A percentile compares a stretch with the other conserved stretches of the same genome.
phyloP scores from a whole-genome alignment of 2,329 filamentous ascomycete genomes.

The Apiospora sp. region DNA sequence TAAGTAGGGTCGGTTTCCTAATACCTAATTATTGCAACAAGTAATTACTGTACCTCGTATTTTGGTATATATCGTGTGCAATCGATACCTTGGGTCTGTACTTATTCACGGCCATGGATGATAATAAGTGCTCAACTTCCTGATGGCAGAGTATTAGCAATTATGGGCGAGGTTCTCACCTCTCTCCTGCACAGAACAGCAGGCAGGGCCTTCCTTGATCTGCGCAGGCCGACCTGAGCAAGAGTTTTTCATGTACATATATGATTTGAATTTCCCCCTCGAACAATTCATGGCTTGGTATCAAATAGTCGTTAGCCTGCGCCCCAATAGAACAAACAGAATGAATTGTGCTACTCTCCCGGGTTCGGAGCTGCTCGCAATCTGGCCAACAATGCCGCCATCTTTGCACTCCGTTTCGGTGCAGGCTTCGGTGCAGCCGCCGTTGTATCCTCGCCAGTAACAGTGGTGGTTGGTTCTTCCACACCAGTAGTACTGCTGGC shows the following conservation, averaged over 20 bases:
- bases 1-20: neutral
- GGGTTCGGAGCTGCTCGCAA: neutral
- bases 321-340: constrained; percentile 5
- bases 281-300: constrained; percentile 35
- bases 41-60: neutral
- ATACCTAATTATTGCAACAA: no score
- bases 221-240: no score
- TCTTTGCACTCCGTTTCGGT: neutral
- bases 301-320: constrained; percentile 20
- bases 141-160: neutral
- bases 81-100: neutral
- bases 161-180: neutral
- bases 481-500: neutral
- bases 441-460: constrained; percentile 25
- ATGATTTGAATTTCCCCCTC: neutral
- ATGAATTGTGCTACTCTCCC: constrained; percentile 12
- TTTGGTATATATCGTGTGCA: neutral
- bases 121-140: neutral
- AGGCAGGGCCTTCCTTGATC: no score
- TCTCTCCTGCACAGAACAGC: neutral
- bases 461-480: neutral
- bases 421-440: constrained; percentile 28
- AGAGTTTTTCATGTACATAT: neutral
- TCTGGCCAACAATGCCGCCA: constrained; percentile 15
- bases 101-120: neutral